Percentiles rank a stretch among this genome's conserved stretches.
These are phyloP conservation scores for Maudiozyma turicensis DNA, from an alignment of 805 yeast species.

Conservation along the genomic window DNA sequence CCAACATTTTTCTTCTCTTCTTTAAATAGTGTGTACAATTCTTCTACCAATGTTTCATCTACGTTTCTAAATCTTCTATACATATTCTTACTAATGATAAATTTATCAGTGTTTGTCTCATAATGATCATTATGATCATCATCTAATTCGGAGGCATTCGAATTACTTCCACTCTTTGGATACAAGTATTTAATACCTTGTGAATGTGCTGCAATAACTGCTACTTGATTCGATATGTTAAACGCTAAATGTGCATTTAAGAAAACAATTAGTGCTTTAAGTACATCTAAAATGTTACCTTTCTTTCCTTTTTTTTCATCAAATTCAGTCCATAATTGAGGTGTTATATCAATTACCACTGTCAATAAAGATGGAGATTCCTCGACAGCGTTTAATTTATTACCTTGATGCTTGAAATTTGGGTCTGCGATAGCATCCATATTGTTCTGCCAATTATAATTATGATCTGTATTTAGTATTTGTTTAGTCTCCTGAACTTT, in stretches of 20 bases:
- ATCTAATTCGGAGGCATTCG: not conserved
- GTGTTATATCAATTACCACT: conserved; percentile 69
- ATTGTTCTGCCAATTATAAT: not conserved
- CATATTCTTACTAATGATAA: conserved; percentile 49
- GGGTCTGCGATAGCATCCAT: conserved; percentile 32
- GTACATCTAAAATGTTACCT: conserved; percentile 45
- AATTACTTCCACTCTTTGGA: conserved; percentile 36
- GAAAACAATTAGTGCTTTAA: conserved; percentile 61
- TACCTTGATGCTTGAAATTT: conserved; percentile 21
- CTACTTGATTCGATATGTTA: conserved; percentile 75
- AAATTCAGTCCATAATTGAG: conserved; percentile 38
- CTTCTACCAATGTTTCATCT: conserved; percentile 61
- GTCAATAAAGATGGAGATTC: conserved; percentile 74
- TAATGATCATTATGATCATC: not conserved
- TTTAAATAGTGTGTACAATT: conserved; percentile 40
- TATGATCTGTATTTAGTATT: too few relatives aligned
- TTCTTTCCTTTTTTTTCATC: conserved; percentile 22
- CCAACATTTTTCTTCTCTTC: conserved; percentile 20
- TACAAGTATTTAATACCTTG: conserved; percentile 59
- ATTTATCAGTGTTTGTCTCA: conserved; percentile 8
- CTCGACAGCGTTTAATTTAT: conserved; percentile 29
- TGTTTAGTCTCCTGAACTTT: not conserved
- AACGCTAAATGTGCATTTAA: conserved; percentile 82
- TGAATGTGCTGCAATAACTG: conserved; percentile 68
- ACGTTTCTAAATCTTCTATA: conserved; percentile 76